Evolutionary conservation across 2,329 filamentous ascomycete species (phyloP), one percentile per base, ranked within the genome.

Genomic region (Epichloe coenophiala): DNA sequence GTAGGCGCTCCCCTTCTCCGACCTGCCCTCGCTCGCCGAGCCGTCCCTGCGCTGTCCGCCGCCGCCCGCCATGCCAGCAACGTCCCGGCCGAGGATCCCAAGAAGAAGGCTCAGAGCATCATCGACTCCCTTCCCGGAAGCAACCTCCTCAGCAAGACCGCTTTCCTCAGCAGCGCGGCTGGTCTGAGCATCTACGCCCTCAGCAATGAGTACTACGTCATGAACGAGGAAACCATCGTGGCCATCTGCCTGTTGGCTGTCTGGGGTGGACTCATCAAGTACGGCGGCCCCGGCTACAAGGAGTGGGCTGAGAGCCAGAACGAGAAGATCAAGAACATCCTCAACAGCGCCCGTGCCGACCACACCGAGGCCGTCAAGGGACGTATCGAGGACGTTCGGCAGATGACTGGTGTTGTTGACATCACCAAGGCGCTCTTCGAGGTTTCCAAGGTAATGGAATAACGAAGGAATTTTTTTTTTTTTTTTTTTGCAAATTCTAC

Each of bases 151-250:
- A 94, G 88, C 72, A 98, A 98, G 84, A 89, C 88, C 61, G 93
- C 93, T 65, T 91, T 96, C 68, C 85, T 98, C 65, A 97, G 91
- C 66, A 90, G 88, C 63, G 84, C 85, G 58, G 88, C 93, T 65
- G 91, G 86, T 74, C 73, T 95, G 62, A 90, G 87, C 65, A 80
- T 95, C 70, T 95, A 93, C 68, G 93, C 89, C 65, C 90, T 98
- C 74, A 94, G 87, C 83, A 98, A 95, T 76, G 93, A 98, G 81
- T 89, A 97, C 78, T 97, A 96, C 74, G 89, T 98, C 69, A 80
- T 98, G 74, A 98, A 98, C 77, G 93, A 98, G 80, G 93, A 98
- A 78, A 86, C 90, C 57, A 86, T 98, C 67, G 87, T 95, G 66
- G 87, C 88, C 59, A 81, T 98, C 74, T 93, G 86, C 71, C 78